Conservation (phyloP, 2,329 filamentous ascomycete genomes). For the Trichophyton schoenleinii region DNA sequence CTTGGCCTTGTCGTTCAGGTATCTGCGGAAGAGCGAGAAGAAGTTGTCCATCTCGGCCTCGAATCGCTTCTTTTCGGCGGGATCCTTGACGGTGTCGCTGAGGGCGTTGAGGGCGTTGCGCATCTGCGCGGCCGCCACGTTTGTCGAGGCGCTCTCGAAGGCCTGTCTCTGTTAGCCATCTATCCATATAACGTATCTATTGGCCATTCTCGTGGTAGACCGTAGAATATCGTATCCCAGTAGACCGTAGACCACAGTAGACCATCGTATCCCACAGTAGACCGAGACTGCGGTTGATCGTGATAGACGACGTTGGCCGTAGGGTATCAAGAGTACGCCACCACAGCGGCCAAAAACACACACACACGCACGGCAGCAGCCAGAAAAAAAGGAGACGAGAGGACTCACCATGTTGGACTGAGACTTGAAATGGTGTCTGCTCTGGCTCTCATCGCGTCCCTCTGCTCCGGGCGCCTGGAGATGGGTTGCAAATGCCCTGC, state of each 20-base stretch:
- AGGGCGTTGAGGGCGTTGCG: conserved; percentile 92
- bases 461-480: conserved; percentile 46
- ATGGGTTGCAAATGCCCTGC: conserved; percentile 70
- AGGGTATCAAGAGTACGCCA: no score
- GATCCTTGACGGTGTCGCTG: conserved; percentile 75
- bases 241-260: no score
- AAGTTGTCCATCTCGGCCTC: conserved; percentile 99
- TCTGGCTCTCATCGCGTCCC: conserved; percentile 24
- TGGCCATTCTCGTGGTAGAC: no score
- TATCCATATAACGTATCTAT: not conserved
- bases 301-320: no score
- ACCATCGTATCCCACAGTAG: no score
- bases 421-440: conserved; percentile 41
- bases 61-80: conserved; percentile 63
- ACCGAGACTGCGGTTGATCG: no score
- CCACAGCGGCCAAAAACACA: not conserved
- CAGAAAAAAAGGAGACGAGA: not conserved
- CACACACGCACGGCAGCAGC: not conserved
- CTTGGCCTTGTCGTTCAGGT: conserved; percentile 98
- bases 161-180: conserved; percentile 46
- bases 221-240: no score
- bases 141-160: conserved; percentile 98
- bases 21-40: conserved; percentile 95
- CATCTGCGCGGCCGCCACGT: conserved; percentile 96
- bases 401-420: conserved; percentile 44